Percentiles rank a stretch among this genome's conserved stretches.
Evolutionary conservation across 1,139 yeast species (phyloP).

Genomic region (Eremothecium cymbalariae): DNA sequence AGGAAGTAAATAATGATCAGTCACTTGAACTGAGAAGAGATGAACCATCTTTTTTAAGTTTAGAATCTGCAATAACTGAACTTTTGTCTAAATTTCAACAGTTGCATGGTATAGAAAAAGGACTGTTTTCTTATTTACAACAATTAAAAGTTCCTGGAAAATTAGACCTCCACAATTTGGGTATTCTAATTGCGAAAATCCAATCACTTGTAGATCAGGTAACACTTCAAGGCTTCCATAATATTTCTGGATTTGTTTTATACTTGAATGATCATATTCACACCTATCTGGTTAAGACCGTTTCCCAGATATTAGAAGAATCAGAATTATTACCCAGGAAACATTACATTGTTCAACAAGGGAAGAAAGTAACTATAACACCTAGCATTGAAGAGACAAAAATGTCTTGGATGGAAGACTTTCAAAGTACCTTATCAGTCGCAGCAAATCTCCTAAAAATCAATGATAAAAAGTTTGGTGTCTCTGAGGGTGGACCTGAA

Average conservation of each 20-base stretch:
- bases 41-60: background rate
- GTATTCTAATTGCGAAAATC: background rate
- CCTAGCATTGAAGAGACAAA: slow-evolving; percentile 5
- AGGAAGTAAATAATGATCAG: background rate
- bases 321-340: slow-evolving; percentile 1
- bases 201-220: slow-evolving; percentile 3
- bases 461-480: slow-evolving; percentile 3
- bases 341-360: slow-evolving; percentile 4
- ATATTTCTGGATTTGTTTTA: background rate
- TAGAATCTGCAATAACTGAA: slow-evolving; percentile 9
- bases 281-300: background rate
- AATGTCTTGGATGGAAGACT: slow-evolving; percentile 4
- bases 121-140: slow-evolving; percentile 2
- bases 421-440: background rate
- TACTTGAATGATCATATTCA: slow-evolving; percentile 2
- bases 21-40: background rate
- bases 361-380: slow-evolving; percentile 2
- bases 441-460: slow-evolving; percentile 2
- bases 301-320: slow-evolving; percentile 4
- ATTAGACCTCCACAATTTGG: background rate
- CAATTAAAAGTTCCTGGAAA: slow-evolving; percentile 1
- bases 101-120: slow-evolving; percentile 8
- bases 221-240: background rate
- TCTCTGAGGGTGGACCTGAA: slow-evolving; percentile 1
- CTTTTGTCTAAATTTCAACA: slow-evolving; percentile 9